Conservation (phyloP, 2,329 filamentous ascomycete genomes). For the Dactylellina parvicollis region DNA sequence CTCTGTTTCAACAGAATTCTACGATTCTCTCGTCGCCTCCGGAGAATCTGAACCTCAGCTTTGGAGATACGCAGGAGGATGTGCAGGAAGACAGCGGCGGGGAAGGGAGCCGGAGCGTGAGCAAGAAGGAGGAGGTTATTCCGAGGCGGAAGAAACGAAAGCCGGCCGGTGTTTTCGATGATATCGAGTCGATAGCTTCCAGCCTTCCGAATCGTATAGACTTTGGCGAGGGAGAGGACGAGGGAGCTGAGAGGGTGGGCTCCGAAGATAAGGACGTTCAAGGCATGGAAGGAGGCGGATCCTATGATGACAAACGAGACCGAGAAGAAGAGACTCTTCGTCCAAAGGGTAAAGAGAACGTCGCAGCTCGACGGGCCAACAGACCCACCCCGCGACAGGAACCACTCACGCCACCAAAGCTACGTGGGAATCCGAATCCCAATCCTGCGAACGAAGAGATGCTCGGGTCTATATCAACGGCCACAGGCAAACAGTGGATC, state of each 20-base stretch:
- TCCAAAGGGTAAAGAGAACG: slow-evolving; percentile 23
- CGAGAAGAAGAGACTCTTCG: not conserved
- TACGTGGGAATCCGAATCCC: not conserved
- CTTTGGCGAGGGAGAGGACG: slow-evolving; percentile 3
- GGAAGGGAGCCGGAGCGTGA: not conserved
- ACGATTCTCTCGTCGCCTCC: slow-evolving; percentile 40
- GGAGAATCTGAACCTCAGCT: slow-evolving; percentile 37
- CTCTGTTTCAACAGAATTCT: slow-evolving; percentile 19
- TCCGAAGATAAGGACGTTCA: too few relatives aligned
- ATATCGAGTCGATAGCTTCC: slow-evolving; percentile 52
- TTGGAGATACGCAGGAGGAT: slow-evolving; percentile 52
- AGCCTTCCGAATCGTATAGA: slow-evolving; percentile 24
- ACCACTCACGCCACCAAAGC: slow-evolving; percentile 16
- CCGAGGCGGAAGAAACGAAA: slow-evolving; percentile 32
- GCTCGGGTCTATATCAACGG: not conserved
- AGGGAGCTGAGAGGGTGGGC: not conserved
- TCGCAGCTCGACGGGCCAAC: not conserved
- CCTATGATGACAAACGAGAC: not conserved
- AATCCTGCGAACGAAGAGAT: slow-evolving; percentile 3
- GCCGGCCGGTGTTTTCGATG: slow-evolving; percentile 36
- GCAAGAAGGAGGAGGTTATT: not conserved
- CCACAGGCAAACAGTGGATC: slow-evolving; percentile 31
- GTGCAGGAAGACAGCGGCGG: slow-evolving; percentile 38
- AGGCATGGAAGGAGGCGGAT: not conserved
- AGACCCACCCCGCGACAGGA: not conserved